Evolutionary conservation across 495 filamentous ascomycete genomes (phyloP).

Genomic region (Chaetomidium leptoderma): DNA sequence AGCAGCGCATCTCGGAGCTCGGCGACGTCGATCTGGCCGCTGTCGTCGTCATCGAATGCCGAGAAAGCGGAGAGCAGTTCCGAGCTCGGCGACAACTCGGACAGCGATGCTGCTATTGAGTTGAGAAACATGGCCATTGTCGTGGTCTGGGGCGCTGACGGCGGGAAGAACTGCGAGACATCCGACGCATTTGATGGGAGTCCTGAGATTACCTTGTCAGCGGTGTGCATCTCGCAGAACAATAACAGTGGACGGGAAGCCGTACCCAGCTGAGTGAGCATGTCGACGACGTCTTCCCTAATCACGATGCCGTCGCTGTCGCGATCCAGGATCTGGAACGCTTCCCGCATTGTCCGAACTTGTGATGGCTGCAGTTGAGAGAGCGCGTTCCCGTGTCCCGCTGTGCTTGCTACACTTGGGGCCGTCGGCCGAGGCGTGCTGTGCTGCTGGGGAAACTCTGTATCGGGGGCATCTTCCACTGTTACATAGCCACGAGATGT

Average conservation of each 20-base stretch:
- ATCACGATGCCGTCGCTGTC: constrained; percentile 72
- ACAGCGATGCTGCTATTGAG: constrained; percentile 66
- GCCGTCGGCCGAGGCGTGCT: constrained; percentile 8
- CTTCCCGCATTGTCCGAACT: constrained; percentile 72
- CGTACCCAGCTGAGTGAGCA: constrained; percentile 71
- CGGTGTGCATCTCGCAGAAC: not conserved
- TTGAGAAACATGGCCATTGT: constrained; percentile 81
- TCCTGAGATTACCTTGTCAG: constrained; percentile 29
- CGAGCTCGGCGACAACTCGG: constrained; percentile 62
- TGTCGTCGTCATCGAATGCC: constrained; percentile 94
- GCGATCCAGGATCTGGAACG: constrained; percentile 80
- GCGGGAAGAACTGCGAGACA: constrained; percentile 72
- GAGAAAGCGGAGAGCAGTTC: constrained; percentile 84
- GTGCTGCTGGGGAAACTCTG: constrained; percentile 26
- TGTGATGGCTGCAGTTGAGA: constrained; percentile 62
- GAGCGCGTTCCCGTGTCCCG: constrained; percentile 49
- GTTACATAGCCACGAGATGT: constrained; percentile 31
- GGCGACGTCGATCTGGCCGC: constrained; percentile 78
- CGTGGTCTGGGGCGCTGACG: constrained; percentile 59
- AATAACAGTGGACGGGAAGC: not conserved
- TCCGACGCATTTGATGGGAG: constrained; percentile 52
- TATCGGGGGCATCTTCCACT: constrained; percentile 19
- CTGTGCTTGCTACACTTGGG: constrained; percentile 7
- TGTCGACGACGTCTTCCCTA: constrained; percentile 73
- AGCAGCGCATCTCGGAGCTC: constrained; percentile 81